Conservation (phyloP, 106 monocot genomes). For the Agapanthus africanus region DNA sequence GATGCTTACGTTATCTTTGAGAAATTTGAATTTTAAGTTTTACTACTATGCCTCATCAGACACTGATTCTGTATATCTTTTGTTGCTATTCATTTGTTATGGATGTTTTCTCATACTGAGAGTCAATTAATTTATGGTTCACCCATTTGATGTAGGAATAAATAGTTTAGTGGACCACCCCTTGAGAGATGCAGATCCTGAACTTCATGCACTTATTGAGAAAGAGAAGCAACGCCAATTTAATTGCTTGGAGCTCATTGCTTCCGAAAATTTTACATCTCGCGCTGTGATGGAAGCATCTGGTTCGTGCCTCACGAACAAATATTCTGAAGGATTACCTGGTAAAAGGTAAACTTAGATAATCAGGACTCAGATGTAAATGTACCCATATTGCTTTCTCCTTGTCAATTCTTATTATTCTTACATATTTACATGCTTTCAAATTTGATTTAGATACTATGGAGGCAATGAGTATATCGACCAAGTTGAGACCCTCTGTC, state of each 20-base stretch:
- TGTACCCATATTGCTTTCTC: background rate
- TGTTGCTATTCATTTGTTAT: background rate
- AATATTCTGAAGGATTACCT: slow-evolving; percentile 38
- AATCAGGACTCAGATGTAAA: too few relatives aligned
- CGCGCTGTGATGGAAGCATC: slow-evolving; percentile 44
- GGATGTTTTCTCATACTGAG: background rate
- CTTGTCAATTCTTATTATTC: background rate
- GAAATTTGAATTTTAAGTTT: background rate
- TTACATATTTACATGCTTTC: background rate
- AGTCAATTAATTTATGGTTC: background rate
- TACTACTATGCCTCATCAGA: background rate
- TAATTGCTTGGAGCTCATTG: slow-evolving; percentile 34
- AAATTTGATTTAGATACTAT: slow-evolving; percentile 21
- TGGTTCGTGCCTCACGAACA: slow-evolving; percentile 43
- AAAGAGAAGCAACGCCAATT: slow-evolving; percentile 31
- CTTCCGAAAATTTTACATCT: slow-evolving; percentile 40
- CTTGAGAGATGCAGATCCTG: slow-evolving; percentile 27
- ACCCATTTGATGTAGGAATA: slow-evolving; percentile 1
- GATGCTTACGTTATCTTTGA: background rate
- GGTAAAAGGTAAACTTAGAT: slow-evolving; percentile 38
- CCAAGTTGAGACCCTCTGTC: slow-evolving; percentile 33
- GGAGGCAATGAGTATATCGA: slow-evolving; percentile 41
- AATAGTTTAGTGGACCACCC: slow-evolving; percentile 8
- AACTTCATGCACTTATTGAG: slow-evolving; percentile 21
- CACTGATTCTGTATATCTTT: background rate